These are phyloP conservation scores for Coelastrella sp. DNA, from an alignment of 139 green algal genomes.

Conservation along the genomic window DNA sequence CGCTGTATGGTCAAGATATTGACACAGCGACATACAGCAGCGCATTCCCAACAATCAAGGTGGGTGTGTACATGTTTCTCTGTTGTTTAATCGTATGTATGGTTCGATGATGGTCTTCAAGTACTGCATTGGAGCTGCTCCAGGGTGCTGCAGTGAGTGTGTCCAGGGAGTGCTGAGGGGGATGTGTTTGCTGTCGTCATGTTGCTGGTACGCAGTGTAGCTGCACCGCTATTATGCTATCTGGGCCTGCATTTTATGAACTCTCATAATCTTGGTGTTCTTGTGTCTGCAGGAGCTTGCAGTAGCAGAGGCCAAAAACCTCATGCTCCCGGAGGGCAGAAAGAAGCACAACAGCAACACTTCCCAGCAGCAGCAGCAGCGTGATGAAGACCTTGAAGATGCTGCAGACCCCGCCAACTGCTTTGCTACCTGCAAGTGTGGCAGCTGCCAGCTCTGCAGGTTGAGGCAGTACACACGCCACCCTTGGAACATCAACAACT, in stretches of 20 bases:
- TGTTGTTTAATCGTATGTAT: too few relatives aligned
- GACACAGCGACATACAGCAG: constrained; percentile 40
- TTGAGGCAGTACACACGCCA: constrained; percentile 26
- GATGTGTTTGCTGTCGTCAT: not conserved
- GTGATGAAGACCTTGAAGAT: not conserved
- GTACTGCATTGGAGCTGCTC: too few relatives aligned
- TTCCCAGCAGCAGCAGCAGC: not conserved
- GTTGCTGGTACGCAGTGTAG: not conserved
- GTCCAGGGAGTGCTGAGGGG: too few relatives aligned
- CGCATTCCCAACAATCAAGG: constrained; percentile 34
- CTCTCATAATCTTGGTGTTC: not conserved
- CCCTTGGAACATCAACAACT: constrained; percentile 52
- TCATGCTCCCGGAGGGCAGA: not conserved
- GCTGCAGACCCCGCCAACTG: not conserved
- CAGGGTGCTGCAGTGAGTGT: too few relatives aligned
- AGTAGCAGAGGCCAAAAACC: constrained; percentile 13
- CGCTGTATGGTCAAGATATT: constrained; percentile 47
- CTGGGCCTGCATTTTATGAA: not conserved
- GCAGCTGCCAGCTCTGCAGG: constrained; percentile 36
- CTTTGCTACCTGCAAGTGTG: constrained; percentile 17
- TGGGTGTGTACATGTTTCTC: not conserved
- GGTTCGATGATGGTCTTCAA: too few relatives aligned
- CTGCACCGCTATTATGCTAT: not conserved
- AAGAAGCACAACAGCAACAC: not conserved
- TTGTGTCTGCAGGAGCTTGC: constrained; percentile 31